Conservation (phyloP, 2,329 filamentous ascomycete species). For the Stachybotrys echinatus region DNA sequence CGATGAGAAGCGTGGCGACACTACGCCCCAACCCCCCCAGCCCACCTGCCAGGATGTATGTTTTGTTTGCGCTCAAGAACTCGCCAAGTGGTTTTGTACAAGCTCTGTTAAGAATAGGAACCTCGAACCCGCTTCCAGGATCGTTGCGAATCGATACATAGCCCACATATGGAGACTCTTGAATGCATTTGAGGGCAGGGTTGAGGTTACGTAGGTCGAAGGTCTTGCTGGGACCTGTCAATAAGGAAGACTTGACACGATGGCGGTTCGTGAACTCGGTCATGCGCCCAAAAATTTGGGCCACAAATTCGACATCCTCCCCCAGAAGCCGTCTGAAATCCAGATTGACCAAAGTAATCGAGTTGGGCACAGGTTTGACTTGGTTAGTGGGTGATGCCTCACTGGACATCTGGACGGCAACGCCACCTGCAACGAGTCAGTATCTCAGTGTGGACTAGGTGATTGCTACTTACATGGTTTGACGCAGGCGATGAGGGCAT, state of each 20-base stretch:
- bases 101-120: conserved; percentile 1
- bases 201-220: conserved; percentile 16
- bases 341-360: conserved; percentile 20
- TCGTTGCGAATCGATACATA: conserved; percentile 10
- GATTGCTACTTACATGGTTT: conserved; percentile 29
- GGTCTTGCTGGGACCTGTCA: background rate
- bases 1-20: conserved; percentile 45
- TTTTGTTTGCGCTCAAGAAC: conserved; percentile 28
- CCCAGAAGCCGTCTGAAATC: conserved; percentile 25
- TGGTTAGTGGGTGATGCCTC: conserved; percentile 18
- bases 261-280: conserved; percentile 4
- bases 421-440: background rate
- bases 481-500: conserved; percentile 27
- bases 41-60: conserved; percentile 52
- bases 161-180: conserved; percentile 18
- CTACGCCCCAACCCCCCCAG: conserved; percentile 51
- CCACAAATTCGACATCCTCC: conserved; percentile 25
- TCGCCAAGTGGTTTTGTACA: conserved; percentile 19
- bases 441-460: too few species aligned
- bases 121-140: background rate
- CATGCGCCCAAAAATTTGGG: conserved; percentile 17
- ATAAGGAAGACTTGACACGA: background rate
- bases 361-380: conserved; percentile 20
- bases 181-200: conserved; percentile 19
- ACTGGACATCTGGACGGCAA: conserved; percentile 6